A percentile compares a stretch with the other conserved stretches of the same genome.
These are phyloP conservation scores for Lentinula boryana DNA, from an alignment of 768 basidiomycete species.

Conservation along the genomic window DNA sequence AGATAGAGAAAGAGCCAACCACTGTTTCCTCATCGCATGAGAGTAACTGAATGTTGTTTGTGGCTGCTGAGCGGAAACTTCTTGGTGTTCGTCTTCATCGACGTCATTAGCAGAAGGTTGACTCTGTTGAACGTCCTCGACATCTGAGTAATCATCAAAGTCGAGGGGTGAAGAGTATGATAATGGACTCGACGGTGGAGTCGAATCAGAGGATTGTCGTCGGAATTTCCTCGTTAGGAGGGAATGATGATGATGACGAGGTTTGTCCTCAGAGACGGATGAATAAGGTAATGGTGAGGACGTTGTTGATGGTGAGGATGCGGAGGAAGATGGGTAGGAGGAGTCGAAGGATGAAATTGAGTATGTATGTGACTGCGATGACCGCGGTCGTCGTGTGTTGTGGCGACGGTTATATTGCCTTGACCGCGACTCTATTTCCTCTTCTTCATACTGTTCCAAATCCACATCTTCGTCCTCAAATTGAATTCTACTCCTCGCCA, in stretches of 20 bases:
- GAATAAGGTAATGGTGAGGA: background rate
- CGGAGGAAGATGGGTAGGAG: background rate
- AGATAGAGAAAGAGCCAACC: background rate
- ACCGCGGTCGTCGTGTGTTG: background rate
- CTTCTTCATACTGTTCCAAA: background rate
- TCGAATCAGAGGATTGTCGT: background rate
- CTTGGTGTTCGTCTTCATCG: background rate
- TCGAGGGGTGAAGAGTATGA: background rate
- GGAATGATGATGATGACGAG: background rate
- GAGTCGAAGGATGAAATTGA: background rate
- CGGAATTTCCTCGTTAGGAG: background rate
- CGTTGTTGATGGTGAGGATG: background rate
- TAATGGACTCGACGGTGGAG: background rate
- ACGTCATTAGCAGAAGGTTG: background rate
- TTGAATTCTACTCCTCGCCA: background rate
- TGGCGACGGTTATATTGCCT: background rate
- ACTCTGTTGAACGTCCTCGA: background rate
- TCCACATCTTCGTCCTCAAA: background rate
- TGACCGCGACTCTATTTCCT: background rate
- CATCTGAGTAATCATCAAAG: background rate
- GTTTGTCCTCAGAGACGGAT: slow-evolving; percentile 1
- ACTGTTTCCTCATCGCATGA: slow-evolving; percentile 1
- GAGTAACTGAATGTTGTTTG: background rate
- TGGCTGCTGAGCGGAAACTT: background rate
- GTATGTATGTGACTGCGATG: background rate